phyloP scores from a whole-genome alignment of 1,284 basidiomycete genomes.

The Amylostereum areolatum region DNA sequence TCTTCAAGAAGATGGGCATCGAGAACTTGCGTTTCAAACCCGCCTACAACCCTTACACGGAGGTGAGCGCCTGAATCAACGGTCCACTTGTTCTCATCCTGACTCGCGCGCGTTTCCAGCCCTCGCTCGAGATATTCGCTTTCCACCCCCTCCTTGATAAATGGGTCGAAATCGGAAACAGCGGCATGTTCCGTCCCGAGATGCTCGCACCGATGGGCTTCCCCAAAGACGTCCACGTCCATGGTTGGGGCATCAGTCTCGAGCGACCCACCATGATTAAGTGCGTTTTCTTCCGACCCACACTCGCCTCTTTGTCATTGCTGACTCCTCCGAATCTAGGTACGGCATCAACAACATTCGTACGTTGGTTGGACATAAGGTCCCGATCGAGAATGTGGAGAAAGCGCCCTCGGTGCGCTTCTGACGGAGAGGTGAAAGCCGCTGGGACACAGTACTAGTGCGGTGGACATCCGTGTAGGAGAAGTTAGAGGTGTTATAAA shows the following conservation, averaged over 20 bases:
- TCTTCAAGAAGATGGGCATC: slow-evolving; percentile 98
- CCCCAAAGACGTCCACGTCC: slow-evolving; percentile 93
- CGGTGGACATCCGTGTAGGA: background rate
- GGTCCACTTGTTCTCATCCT: slow-evolving; percentile 7
- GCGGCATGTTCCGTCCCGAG: slow-evolving; percentile 99
- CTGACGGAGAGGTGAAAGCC: slow-evolving; percentile 27
- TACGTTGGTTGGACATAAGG: slow-evolving; percentile 96
- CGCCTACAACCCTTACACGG: slow-evolving; percentile 95
- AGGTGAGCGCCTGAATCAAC: slow-evolving; percentile 42
- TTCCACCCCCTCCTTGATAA: slow-evolving; percentile 93
- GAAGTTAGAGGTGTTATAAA: background rate
- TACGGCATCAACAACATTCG: slow-evolving; percentile 94
- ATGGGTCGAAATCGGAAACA: slow-evolving; percentile 96
- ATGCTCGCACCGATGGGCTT: slow-evolving; percentile 99
- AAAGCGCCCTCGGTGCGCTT: slow-evolving; percentile 88
- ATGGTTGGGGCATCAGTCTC: slow-evolving; percentile 94
- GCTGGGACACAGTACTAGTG: background rate
- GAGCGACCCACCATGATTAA: slow-evolving; percentile 99
- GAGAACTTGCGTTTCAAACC: slow-evolving; percentile 95
- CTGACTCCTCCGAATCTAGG: slow-evolving; percentile 29
- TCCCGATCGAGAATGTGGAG: slow-evolving; percentile 85
- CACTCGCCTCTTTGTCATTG: slow-evolving; percentile 1
- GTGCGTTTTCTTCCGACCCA: slow-evolving; percentile 35
- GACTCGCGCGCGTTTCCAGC: slow-evolving; percentile 39
- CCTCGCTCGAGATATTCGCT: slow-evolving; percentile 98